Evolutionary conservation across 768 basidiomycete species (phyloP).

Genomic region (Phanerochaete carnosa): DNA sequence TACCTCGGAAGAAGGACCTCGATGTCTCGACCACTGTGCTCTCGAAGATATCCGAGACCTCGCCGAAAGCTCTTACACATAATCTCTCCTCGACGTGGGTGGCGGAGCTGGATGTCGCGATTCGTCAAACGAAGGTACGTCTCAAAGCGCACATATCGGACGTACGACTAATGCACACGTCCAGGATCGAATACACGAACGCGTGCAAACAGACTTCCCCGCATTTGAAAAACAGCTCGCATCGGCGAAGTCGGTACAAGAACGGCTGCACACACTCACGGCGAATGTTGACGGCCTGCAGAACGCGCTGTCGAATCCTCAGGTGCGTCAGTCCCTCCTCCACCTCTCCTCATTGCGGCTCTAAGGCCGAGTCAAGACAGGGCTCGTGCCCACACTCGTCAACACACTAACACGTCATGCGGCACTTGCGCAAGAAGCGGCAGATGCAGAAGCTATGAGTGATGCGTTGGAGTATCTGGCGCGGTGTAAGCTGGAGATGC

Average conservation of each 20-base stretch:
- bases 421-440: slow-evolving; percentile 56
- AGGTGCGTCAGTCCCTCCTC: slow-evolving; percentile 42
- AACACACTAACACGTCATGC: slow-evolving; percentile 55
- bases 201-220: slow-evolving; percentile 62
- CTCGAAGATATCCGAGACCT: slow-evolving; percentile 63
- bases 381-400: slow-evolving; percentile 62
- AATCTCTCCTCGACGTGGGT: slow-evolving; percentile 67
- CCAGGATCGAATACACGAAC: slow-evolving; percentile 68
- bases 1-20: slow-evolving; percentile 59
- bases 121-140: slow-evolving; percentile 66
- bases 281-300: slow-evolving; percentile 50
- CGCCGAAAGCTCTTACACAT: slow-evolving; percentile 54
- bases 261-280: slow-evolving; percentile 48
- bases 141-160: slow-evolving; percentile 7
- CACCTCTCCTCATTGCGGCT: slow-evolving; percentile 9
- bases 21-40: slow-evolving; percentile 74
- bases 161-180: slow-evolving; percentile 13
- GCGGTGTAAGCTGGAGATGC: slow-evolving; percentile 46
- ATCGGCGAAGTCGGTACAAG: slow-evolving; percentile 62
- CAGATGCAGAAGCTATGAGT: slow-evolving; percentile 49
- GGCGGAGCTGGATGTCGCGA: slow-evolving; percentile 66
- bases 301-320: slow-evolving; percentile 49
- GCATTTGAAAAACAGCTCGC: slow-evolving; percentile 61
- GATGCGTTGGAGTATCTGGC: slow-evolving; percentile 54
- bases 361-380: slow-evolving; percentile 45